Evolutionary conservation across 176 grass and related monocot genomes (phyloP).

Genomic region (Tuctoria greenei): DNA sequence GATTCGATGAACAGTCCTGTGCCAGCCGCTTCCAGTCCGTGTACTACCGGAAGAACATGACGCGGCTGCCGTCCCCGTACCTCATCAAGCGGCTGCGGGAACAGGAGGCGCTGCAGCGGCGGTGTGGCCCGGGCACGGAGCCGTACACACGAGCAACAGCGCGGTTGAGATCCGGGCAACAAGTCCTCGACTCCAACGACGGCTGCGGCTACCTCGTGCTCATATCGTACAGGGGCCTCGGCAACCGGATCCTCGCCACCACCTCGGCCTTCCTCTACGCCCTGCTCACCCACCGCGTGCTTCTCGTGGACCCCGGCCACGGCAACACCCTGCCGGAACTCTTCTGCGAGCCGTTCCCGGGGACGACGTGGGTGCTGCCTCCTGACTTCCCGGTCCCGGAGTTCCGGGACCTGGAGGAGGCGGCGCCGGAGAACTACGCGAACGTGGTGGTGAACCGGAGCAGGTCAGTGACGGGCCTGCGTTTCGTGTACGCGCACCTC

Average conservation of each 20-base stretch:
- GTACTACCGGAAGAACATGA: conserved; percentile 42
- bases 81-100: not conserved
- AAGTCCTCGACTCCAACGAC: not conserved
- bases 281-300: conserved; percentile 52
- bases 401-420: conserved; percentile 30
- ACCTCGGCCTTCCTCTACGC: conserved; percentile 72
- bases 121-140: conserved; percentile 56
- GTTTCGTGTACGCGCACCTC: conserved; percentile 51
- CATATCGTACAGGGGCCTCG: conserved; percentile 50
- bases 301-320: conserved; percentile 45
- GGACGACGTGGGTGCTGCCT: conserved; percentile 62
- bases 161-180: conserved; percentile 20
- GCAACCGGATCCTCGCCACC: conserved; percentile 61
- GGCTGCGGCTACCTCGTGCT: conserved; percentile 62
- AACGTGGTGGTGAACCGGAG: conserved; percentile 26
- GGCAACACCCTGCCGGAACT: conserved; percentile 34
- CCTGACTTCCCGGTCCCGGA: conserved; percentile 48
- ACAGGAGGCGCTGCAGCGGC: conserved; percentile 47
- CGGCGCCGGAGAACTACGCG: conserved; percentile 46
- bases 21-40: conserved; percentile 51
- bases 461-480: not conserved
- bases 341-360: conserved; percentile 73
- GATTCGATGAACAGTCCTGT: conserved; percentile 44
- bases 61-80: conserved; percentile 32
- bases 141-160: conserved; percentile 40